Conservation (phyloP, 345 rosid species). For the Raphanus sativus region DNA sequence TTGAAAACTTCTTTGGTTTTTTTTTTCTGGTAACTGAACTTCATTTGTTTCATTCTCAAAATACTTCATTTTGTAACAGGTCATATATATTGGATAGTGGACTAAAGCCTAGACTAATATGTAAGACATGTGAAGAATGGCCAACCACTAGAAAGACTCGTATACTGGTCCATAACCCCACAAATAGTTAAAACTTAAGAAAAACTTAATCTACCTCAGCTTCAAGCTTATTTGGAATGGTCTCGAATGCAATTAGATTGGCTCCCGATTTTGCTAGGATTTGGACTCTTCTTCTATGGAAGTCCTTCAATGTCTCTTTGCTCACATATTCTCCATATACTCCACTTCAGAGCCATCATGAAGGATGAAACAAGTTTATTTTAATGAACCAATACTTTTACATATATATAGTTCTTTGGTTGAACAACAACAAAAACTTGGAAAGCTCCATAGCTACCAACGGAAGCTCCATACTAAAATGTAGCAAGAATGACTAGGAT, state of each 20-base stretch:
- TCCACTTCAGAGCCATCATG: conserved; percentile 49
- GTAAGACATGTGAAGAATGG: neutral
- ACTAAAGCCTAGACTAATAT: neutral
- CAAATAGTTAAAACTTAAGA: neutral
- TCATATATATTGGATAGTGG: no score
- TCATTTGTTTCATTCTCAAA: no score
- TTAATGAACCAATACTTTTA: neutral
- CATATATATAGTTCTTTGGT: neutral
- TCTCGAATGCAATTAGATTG: conserved; percentile 82
- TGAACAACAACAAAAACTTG: no score
- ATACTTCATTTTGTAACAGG: no score
- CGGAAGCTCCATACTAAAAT: neutral
- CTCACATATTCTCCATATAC: conserved; percentile 64
- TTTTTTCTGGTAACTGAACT: no score
- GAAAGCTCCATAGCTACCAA: no score
- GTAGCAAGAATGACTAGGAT: neutral
- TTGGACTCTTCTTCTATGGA: conserved; percentile 82
- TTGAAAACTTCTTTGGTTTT: no score
- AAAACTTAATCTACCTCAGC: conserved; percentile 53
- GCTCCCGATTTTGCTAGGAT: conserved; percentile 67
- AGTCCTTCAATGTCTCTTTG: conserved; percentile 66
- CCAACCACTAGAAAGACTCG: neutral
- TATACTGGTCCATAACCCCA: neutral
- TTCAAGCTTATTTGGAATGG: conserved; percentile 86
- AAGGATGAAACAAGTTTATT: neutral